Evolutionary conservation across 345 rosid species (phyloP).

Genomic region (Heritiera littoralis): DNA sequence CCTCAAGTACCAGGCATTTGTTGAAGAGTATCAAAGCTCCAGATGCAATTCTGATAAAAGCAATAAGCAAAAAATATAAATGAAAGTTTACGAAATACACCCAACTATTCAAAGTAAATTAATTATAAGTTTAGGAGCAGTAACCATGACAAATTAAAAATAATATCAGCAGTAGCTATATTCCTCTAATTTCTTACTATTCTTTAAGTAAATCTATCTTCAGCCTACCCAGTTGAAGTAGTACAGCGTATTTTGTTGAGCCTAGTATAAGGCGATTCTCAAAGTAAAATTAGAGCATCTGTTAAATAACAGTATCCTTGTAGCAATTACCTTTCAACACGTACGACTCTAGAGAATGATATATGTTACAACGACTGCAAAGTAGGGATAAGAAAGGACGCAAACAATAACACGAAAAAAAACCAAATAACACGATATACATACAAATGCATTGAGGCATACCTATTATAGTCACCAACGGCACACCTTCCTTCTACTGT

Average conservation of each 20-base stretch:
- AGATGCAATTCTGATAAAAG: constrained; percentile 50
- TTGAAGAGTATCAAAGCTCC: constrained; percentile 63
- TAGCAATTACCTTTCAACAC: too few relatives aligned
- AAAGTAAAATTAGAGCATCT: not conserved
- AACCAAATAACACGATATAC: not conserved
- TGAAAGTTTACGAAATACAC: not conserved
- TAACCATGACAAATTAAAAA: not conserved
- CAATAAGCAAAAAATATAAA: not conserved
- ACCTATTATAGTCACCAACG: constrained; percentile 64
- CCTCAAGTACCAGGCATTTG: constrained; percentile 65
- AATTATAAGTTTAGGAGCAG: not conserved
- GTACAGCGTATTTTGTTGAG: not conserved
- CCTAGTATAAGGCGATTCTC: not conserved
- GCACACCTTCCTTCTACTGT: constrained; percentile 87
- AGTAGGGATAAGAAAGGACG: not conserved
- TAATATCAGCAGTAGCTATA: not conserved
- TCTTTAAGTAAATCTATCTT: not conserved
- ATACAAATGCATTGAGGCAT: constrained; percentile 7
- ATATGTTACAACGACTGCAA: not conserved
- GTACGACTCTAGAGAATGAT: too few relatives aligned
- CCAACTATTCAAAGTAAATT: not conserved
- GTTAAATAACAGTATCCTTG: not conserved
- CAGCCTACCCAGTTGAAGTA: not conserved
- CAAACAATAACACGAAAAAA: not conserved
- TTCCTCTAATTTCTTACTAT: not conserved